Evolutionary conservation across 2,329 filamentous ascomycete genomes (phyloP), one percentile per base, ranked within the genome.

Genomic region (Talaromyces sp.): DNA sequence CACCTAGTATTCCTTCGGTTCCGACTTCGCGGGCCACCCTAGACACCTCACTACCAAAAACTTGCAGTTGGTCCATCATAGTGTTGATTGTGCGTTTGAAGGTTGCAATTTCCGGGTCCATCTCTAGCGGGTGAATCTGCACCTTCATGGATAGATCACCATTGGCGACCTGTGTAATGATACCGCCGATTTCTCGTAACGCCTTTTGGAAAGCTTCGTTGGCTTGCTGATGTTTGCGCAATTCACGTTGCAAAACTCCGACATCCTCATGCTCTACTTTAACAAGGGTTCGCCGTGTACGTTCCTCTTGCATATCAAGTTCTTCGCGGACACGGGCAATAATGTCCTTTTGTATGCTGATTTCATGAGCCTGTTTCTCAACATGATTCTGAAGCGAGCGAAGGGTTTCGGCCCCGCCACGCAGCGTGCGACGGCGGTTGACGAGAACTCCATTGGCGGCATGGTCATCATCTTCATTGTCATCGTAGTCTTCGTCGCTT

Each of bases 161-260:
- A 72, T 91, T 90, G 64, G 93, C 95, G 70, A 98, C 95, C 68
- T 94, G 93, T 25, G 95, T 97, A 73, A 98, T 92, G 72, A 99
- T 98, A 75, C 94, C 95, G 72, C 95, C 95, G 71, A 99, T 98
- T 78, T 99, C 95, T 69, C 93, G 88, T 38, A 99, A 82, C 11
- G 95, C 95, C 79, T 98, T 98, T 77, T 98, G 93, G 85, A 98
- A 99, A 72, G 95, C 96, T 79, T 97, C 89, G 79, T 99, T 99
- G 75, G 96, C 95, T 80, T 97, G 95, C 77, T 97, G 93, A 75
- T 97, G 93, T 80, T 98, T 98, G 83, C 91, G 93, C 67, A 99
- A 84, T 79, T 99, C 95, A 66, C 94, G 88, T 81, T 98, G 94
- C 47, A 98, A 84, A 40, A 92, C 89, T 63, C 91, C 90, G 69